phyloP scores from a whole-genome alignment of 2,329 filamentous ascomycete genomes.

The Grosmannia clavigera region DNA sequence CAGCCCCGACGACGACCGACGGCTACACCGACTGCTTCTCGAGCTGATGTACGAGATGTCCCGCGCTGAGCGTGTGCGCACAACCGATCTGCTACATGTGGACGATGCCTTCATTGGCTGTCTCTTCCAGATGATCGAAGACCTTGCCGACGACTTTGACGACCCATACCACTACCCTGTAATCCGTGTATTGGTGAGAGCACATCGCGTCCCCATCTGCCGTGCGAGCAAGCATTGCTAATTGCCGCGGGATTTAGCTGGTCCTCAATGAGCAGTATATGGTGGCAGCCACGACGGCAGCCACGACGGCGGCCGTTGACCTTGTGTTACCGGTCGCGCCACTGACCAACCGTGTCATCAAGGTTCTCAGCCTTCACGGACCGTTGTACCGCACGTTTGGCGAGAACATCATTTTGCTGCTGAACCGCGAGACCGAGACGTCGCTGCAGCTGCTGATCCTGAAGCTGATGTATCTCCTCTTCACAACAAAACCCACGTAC shows the following conservation, averaged over 20 bases:
- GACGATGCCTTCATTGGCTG: conserved; percentile 73
- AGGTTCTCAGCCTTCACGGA: conserved; percentile 72
- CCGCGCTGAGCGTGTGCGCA: conserved; percentile 68
- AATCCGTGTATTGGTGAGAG: conserved; percentile 73
- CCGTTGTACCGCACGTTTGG: conserved; percentile 84
- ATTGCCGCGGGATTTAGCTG: conserved; percentile 39
- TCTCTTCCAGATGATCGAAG: conserved; percentile 79
- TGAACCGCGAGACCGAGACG: conserved; percentile 91
- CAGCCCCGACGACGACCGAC: conserved; percentile 50
- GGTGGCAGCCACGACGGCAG: conserved; percentile 56
- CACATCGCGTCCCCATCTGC: neutral
- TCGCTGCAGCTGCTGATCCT: conserved; percentile 91
- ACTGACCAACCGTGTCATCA: conserved; percentile 87
- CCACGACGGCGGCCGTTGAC: conserved; percentile 37
- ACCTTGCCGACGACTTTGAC: conserved; percentile 70
- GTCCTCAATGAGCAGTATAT: conserved; percentile 98
- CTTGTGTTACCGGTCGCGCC: conserved; percentile 30
- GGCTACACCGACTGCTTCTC: conserved; percentile 68
- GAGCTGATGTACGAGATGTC: conserved; percentile 96
- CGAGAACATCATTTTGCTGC: conserved; percentile 87
- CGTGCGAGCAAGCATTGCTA: neutral
- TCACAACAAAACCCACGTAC: conserved; percentile 81
- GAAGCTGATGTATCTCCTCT: conserved; percentile 88
- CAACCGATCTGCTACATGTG: conserved; percentile 64
- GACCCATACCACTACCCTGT: conserved; percentile 95